Evolutionary conservation across 208 protist genomes (phyloP).

Genomic region (Acanthamoeba healyi): DNA sequence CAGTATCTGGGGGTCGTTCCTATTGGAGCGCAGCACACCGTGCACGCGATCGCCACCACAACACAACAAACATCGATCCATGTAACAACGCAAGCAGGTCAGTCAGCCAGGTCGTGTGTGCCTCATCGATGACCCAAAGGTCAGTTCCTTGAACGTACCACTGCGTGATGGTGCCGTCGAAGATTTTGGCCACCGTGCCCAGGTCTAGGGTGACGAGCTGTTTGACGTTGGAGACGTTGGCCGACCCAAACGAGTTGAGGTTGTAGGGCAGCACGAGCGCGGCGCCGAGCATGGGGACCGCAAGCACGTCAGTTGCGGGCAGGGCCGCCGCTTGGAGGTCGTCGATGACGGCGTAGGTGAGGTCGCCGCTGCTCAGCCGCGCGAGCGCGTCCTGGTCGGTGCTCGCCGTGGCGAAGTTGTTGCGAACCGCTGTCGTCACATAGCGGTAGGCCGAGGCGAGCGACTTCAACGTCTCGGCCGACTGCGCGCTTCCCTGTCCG

Average conservation of each 20-base stretch:
- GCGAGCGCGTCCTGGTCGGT: background rate
- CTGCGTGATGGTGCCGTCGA: constrained; percentile 19
- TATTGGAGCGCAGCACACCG: too few species aligned
- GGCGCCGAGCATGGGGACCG: background rate
- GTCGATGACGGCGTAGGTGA: background rate
- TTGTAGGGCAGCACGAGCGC: background rate
- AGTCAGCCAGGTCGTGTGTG: too few species aligned
- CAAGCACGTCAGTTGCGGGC: background rate
- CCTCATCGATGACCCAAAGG: background rate
- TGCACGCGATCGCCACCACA: too few species aligned
- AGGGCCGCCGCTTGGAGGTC: background rate
- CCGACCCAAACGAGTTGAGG: background rate
- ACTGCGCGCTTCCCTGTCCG: background rate
- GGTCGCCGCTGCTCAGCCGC: background rate
- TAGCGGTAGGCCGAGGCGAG: background rate
- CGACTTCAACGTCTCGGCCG: background rate
- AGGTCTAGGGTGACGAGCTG: background rate
- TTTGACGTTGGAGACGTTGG: background rate
- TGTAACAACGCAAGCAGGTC: too few species aligned
- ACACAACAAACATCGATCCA: too few species aligned
- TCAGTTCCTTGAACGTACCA: background rate
- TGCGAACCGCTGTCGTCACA: background rate
- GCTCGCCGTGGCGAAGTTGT: background rate
- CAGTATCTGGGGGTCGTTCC: background rate
- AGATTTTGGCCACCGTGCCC: background rate